Evolutionary conservation across 495 filamentous ascomycete species (phyloP).

Genomic region (Thozetella sp.): DNA sequence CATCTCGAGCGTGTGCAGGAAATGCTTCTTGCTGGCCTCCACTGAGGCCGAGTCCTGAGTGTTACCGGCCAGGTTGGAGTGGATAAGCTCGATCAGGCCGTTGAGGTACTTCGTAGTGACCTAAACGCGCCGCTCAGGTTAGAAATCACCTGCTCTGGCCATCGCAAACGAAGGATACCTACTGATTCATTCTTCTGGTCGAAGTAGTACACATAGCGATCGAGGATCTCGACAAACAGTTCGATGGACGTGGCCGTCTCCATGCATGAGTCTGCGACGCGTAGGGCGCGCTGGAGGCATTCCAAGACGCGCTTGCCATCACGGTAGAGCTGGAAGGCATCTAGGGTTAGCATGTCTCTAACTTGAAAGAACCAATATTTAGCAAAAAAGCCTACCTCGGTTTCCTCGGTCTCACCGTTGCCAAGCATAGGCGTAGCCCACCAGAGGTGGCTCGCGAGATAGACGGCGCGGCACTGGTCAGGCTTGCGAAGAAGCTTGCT

Average conservation of each 20-base stretch:
- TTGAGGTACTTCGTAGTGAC: slow-evolving; percentile 98
- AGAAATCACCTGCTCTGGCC: neutral
- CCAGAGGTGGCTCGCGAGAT: slow-evolving; percentile 94
- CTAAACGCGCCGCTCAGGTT: slow-evolving; percentile 36
- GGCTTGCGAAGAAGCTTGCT: slow-evolving; percentile 98
- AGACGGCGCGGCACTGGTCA: slow-evolving; percentile 95
- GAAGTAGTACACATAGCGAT: slow-evolving; percentile 98
- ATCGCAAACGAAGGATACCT: slow-evolving; percentile 22
- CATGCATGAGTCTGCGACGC: slow-evolving; percentile 98
- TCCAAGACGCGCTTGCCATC: slow-evolving; percentile 97
- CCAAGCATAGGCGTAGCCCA: slow-evolving; percentile 91
- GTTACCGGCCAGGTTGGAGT: slow-evolving; percentile 83
- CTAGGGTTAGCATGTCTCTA: slow-evolving; percentile 1
- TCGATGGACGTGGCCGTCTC: slow-evolving; percentile 98
- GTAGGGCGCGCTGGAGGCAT: slow-evolving; percentile 91
- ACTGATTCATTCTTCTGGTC: slow-evolving; percentile 98
- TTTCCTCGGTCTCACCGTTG: slow-evolving; percentile 80
- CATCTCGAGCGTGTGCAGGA: slow-evolving; percentile 91
- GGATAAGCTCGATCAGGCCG: slow-evolving; percentile 96
- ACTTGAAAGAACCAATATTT: slow-evolving; percentile 35
- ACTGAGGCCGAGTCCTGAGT: slow-evolving; percentile 79
- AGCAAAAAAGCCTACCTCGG: too few relatives aligned
- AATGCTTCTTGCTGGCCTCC: slow-evolving; percentile 87
- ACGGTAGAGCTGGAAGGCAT: slow-evolving; percentile 73
- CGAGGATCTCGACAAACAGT: slow-evolving; percentile 96